A percentile compares a stretch with the other conserved stretches of the same genome.
phyloP scores from a whole-genome alignment of 2,329 filamentous ascomycete genomes.

The Colletotrichum ledebouriae region DNA sequence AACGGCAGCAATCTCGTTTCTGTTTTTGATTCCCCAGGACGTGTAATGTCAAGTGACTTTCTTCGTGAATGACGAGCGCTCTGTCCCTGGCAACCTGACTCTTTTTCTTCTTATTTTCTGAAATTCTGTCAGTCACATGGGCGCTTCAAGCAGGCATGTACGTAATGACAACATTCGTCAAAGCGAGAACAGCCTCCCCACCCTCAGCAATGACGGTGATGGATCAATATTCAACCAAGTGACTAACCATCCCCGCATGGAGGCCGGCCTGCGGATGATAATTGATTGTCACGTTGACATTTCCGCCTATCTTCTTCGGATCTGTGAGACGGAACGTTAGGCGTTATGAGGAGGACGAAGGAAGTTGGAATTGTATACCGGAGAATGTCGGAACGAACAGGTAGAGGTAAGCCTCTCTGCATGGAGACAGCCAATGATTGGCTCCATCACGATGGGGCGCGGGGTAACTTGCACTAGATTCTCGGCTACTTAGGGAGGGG shows the following conservation, averaged over 20 bases:
- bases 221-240: conserved; percentile 32
- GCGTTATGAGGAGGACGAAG: neutral
- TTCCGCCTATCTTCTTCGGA: neutral
- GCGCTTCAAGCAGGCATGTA: conserved; percentile 16
- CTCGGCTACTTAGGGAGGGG: conserved; percentile 22
- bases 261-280: neutral
- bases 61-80: neutral
- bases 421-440: conserved; percentile 27
- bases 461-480: conserved; percentile 33
- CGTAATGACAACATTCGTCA: conserved; percentile 30
- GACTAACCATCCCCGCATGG: neutral
- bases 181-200: conserved; percentile 10
- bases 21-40: conserved; percentile 4
- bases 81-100: conserved; percentile 16
- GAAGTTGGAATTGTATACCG: conserved; percentile 29
- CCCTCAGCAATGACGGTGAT: neutral
- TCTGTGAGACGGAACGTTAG: neutral
- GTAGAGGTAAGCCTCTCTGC: conserved; percentile 29
- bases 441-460: conserved; percentile 17
- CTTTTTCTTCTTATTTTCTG: neutral
- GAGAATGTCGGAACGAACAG: conserved; percentile 39
- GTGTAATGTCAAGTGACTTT: conserved; percentile 24
- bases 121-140: conserved; percentile 28
- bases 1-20: conserved; percentile 13
- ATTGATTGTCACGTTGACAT: neutral